These are phyloP conservation scores for Cryptosporidium felis DNA, from an alignment of 169 alveolate species.

Conservation along the genomic window DNA sequence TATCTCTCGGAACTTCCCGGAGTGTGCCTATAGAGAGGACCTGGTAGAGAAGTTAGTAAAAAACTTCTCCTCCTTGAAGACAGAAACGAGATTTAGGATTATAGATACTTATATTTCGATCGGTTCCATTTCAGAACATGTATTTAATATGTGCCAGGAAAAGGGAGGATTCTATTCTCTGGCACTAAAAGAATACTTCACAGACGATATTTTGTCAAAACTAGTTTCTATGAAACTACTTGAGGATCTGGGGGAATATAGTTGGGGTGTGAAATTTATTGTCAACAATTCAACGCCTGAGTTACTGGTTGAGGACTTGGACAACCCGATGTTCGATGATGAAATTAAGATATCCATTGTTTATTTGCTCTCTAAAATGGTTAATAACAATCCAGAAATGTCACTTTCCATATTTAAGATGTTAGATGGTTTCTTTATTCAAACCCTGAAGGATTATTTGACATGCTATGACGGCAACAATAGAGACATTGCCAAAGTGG, in stretches of 20 bases:
- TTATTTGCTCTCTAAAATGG: conserved; percentile 40
- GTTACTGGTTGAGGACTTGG: conserved; percentile 21
- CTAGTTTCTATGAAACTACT: conserved; percentile 42
- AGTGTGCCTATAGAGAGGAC: conserved; percentile 22
- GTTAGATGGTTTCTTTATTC: conserved; percentile 9
- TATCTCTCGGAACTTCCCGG: conserved; percentile 23
- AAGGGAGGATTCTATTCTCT: conserved; percentile 28
- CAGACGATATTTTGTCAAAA: conserved; percentile 40
- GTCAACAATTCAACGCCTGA: conserved; percentile 47
- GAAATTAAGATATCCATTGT: conserved; percentile 42
- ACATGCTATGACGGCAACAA: background rate
- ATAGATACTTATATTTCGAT: conserved; percentile 42
- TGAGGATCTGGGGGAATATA: conserved; percentile 61
- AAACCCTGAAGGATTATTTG: conserved; percentile 24
- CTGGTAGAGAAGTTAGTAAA: background rate
- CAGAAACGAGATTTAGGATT: conserved; percentile 46
- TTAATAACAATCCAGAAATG: conserved; percentile 38
- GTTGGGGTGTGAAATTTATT: conserved; percentile 48
- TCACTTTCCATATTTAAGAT: conserved; percentile 2
- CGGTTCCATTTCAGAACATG: conserved; percentile 48
- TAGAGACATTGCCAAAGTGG: background rate
- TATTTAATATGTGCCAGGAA: conserved; percentile 54
- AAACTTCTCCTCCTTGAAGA: conserved; percentile 21
- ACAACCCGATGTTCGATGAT: conserved; percentile 54
- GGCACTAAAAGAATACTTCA: conserved; percentile 54